These are phyloP conservation scores for Verticillium dahliae DNA, from an alignment of 2,329 filamentous ascomycete species.

Conservation along the genomic window DNA sequence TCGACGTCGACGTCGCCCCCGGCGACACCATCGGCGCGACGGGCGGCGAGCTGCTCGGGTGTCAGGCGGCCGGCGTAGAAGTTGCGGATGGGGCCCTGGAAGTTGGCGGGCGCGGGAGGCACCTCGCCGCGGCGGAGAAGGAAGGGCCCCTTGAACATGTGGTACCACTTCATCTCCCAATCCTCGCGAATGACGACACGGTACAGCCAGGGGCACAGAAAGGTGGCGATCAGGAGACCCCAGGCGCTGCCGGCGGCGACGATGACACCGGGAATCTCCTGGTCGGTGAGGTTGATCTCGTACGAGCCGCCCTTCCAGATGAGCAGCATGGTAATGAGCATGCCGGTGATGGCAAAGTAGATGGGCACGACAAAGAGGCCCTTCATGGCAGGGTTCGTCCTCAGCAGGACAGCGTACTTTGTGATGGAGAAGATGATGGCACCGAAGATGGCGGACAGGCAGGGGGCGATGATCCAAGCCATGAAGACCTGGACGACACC, in stretches of 20 bases:
- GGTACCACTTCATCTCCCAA: conserved; percentile 50
- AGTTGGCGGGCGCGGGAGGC: conserved; percentile 34
- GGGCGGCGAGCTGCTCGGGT: conserved; percentile 41
- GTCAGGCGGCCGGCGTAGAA: conserved; percentile 52
- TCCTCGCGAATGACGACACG: conserved; percentile 53
- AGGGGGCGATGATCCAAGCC: conserved; percentile 55
- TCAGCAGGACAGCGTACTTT: conserved; percentile 49
- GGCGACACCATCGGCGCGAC: neutral
- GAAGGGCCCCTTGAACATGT: conserved; percentile 46
- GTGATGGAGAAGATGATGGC: conserved; percentile 49
- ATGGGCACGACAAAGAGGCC: conserved; percentile 31
- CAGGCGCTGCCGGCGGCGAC: conserved; percentile 44
- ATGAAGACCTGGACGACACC: conserved; percentile 56
- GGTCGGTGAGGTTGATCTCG: conserved; percentile 38
- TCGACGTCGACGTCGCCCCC: neutral
- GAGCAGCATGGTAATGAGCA: conserved; percentile 54
- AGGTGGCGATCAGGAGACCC: conserved; percentile 40
- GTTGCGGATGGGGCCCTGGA: conserved; percentile 36
- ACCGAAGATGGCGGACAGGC: conserved; percentile 45
- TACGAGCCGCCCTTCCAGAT: conserved; percentile 46
- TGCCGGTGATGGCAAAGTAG: conserved; percentile 11
- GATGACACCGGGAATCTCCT: conserved; percentile 45
- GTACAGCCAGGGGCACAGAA: conserved; percentile 55
- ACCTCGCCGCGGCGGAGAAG: conserved; percentile 37
- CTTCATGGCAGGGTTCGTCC: conserved; percentile 43